Base-by-base conservation (phyloP, 2,329 filamentous ascomycete species). In the Epicoccum nigrum region DNA sequence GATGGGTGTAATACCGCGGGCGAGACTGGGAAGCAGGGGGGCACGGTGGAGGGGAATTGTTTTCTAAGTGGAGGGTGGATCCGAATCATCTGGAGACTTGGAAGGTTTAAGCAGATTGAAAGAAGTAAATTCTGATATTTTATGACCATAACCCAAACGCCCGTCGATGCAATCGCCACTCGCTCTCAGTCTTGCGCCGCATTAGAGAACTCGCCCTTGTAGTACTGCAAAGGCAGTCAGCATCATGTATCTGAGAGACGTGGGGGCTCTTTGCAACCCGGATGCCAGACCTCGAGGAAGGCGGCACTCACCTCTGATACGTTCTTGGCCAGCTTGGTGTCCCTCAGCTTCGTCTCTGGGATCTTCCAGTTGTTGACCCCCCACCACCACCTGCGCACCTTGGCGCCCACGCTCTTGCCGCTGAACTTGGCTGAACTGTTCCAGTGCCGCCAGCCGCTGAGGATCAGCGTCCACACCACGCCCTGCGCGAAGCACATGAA, bases 311-410 rank as follows among this genome's bases (percentile, higher is more conserved):
- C 72, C 59, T 74, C 70, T 51, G 65, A 62, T 12, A 69, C 64
- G 16, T 70, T 67, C 39, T 63, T 66, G 6, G 70, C 69, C 47
- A 73, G 40, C 50, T 66, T 71, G 35, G 62, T 59, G 45, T 71
- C 56, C 40, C 54, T 64, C 50, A 72, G 35, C 39, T 51, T 60
- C 17, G 53, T 51, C 31, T 51, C 56, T 9, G 70, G 71, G 43
- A 73, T 56, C 20, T 43, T 80, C 94, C 94, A 97, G 67, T 95
- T 91, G 69, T 97, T 97, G 15, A 96, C 89, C 17, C 83, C 84
- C 78, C 91, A 97, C 93, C 94, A 99, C 94, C 93, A 97, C 60
- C 92, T 81, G 63, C 94, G 82, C 40, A 94, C 77, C 60, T 83
- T 84, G 6, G 89, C 90, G 17, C 94, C 94, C 13, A 89, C 77